Base-by-base conservation (phyloP, 371 early-diverging fungal species). In the Saksenaea vasiformis region DNA sequence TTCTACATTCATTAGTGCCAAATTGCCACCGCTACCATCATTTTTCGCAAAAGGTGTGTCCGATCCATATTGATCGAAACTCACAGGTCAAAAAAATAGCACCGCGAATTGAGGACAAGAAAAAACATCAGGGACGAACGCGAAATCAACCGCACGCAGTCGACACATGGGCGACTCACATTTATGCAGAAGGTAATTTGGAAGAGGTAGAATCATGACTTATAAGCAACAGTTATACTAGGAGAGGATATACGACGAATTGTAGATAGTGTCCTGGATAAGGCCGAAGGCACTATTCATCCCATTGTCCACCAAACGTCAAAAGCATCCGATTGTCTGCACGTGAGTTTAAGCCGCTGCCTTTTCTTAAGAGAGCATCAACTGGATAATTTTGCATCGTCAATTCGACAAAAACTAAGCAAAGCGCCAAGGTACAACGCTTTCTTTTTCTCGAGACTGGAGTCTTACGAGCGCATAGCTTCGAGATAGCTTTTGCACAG, bases 121-220 rank as follows among this genome's bases (percentile, higher is more conserved):
- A 22, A 14, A 54, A 54, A 41, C 67, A 63, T 55, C 68, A 75
- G 59, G 78, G 78, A 19, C 64, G 70, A 11, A 39, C 61, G 27
- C 68, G 80, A 8, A 60, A 68, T 10, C 61, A 68, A 9, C 73
- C 74, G 2, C 77, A 76, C 61, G 51, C 35, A 26, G 56, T 26
- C 1, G 67, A 78, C 17, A 78, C 65, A 43, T 81, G 82, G 82
- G 74, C 79, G 14, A 77, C 74, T 0, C 72, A 76, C 41, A 74
- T 82, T 1, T 82, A 82, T 53, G 63, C 69, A 10, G 66, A 75
- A 78, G 69, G 81, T 80, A 55, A 19, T 26, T 59, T 17, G 35
- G 7, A 56, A 34, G 7, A 24, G 10, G 3, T 22, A 11, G 19
- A 36, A 26, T 15, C 13, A 36, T 19, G 28, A 36, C 44, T 51